A percentile compares a stretch with the other conserved stretches of the same genome.
Conservation (phyloP, 768 basidiomycete genomes). For the Postia placenta region DNA sequence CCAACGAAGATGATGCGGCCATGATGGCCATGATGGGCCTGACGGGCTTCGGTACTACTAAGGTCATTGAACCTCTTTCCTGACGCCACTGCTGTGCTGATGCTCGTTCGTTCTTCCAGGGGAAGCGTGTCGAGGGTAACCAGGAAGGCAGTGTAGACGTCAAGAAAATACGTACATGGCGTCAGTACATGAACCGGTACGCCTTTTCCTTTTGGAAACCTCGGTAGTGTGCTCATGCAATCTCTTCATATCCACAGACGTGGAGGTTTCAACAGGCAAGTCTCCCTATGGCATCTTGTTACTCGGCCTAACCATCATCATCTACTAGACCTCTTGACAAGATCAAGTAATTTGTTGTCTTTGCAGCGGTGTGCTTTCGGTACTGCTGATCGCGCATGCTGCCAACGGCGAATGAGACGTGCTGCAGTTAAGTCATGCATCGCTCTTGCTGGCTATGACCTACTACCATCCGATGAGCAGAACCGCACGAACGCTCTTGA, state of each 20-base stretch:
- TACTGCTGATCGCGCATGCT: too few relatives aligned
- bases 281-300: background rate
- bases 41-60: slow-evolving; percentile 81
- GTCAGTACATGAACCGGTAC: slow-evolving; percentile 97
- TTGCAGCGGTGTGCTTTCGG: too few relatives aligned
- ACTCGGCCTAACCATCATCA: slow-evolving; percentile 14
- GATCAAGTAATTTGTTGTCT: slow-evolving; percentile 60
- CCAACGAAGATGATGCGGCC: slow-evolving; percentile 64
- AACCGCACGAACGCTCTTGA: background rate
- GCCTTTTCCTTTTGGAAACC: too few relatives aligned
- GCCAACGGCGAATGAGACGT: background rate
- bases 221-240: too few relatives aligned
- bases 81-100: background rate
- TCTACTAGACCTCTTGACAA: slow-evolving; percentile 79
- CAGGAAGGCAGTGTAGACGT: slow-evolving; percentile 62
- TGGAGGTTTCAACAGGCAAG: slow-evolving; percentile 80
- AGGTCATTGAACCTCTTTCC: slow-evolving; percentile 40
- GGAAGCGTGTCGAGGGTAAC: slow-evolving; percentile 76
- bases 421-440: slow-evolving; percentile 16
- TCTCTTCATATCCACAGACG: slow-evolving; percentile 37
- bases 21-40: slow-evolving; percentile 94
- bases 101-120: slow-evolving; percentile 34
- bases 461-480: background rate
- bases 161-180: slow-evolving; percentile 87
- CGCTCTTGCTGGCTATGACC: background rate